Conservation (phyloP, 176 grass and related monocot species). For the Neostapfia colusana region DNA sequence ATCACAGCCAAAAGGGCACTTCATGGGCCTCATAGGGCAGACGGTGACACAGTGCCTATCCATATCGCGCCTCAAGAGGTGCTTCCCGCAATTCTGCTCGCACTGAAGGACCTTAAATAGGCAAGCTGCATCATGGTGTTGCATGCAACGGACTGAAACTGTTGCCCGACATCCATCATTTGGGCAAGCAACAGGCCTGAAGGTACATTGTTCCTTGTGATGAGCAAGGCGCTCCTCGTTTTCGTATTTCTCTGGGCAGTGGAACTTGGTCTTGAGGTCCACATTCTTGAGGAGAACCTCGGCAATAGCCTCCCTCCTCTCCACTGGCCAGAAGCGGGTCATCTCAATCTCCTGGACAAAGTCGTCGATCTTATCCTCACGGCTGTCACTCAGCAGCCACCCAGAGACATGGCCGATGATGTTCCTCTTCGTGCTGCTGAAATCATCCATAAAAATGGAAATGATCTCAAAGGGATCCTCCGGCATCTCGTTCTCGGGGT, state of each 20-base stretch:
- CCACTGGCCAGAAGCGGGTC: slow-evolving; percentile 72
- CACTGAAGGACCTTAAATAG: slow-evolving; percentile 62
- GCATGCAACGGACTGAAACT: slow-evolving; percentile 58
- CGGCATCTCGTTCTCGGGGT: slow-evolving; percentile 40
- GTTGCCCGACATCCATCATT: slow-evolving; percentile 56
- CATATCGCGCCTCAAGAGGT: slow-evolving; percentile 73
- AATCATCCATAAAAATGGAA: slow-evolving; percentile 78
- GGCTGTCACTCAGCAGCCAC: slow-evolving; percentile 75
- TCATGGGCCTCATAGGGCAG: slow-evolving; percentile 81
- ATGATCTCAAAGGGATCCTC: slow-evolving; percentile 73
- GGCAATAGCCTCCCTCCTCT: slow-evolving; percentile 63
- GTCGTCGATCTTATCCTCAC: slow-evolving; percentile 93
- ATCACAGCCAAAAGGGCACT: slow-evolving; percentile 80
- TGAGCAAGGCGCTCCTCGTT: slow-evolving; percentile 45
- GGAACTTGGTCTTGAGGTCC: slow-evolving; percentile 71
- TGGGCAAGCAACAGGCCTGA: slow-evolving; percentile 53
- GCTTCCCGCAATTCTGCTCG: slow-evolving; percentile 67
- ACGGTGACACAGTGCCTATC: slow-evolving; percentile 86
- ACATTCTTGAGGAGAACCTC: slow-evolving; percentile 75
- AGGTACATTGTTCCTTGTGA: slow-evolving; percentile 61
- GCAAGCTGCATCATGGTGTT: slow-evolving; percentile 64
- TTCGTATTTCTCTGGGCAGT: slow-evolving; percentile 71
- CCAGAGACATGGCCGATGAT: slow-evolving; percentile 81
- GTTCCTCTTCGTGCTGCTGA: slow-evolving; percentile 71
- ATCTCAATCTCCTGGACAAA: slow-evolving; percentile 89